Evolutionary conservation across 2,329 filamentous ascomycete species (phyloP), one percentile per base, ranked within the genome.

Genomic region (Triangularia verruculosa): DNA sequence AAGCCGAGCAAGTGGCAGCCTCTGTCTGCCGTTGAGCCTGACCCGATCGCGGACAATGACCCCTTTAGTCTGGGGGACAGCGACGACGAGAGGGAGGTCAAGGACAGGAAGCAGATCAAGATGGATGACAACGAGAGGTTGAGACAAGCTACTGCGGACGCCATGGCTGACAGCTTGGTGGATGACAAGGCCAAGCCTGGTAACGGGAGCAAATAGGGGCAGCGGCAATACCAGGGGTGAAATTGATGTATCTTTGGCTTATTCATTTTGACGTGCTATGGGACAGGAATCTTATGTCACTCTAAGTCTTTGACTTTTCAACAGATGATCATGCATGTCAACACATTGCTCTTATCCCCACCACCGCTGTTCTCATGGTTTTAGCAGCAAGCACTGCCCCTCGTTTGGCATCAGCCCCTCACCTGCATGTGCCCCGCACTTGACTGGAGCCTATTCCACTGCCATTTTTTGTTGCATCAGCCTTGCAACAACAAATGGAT

Each of bases 1-100:
- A 95, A 93, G 79, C 78, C 86, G 54, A 97, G 93, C 84, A 99
- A 99, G 80, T 99, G 95, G 95, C 94, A 99, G 77, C 94, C 95
- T 9, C 80, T 99, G 70, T 92, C 93, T 12, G 84, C 89, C 0
- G 87, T 97, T 13, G 91, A 96, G 68, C 92, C 93, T 1, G 89
- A 86, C 67, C 93, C 94, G 13, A 90, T 97, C 66, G 83, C 85
- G 17, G 93, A 98, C 70, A 94, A 97, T 71, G 95, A 99, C 73
- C 95, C 95, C 0, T 99, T 99, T 78, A 97, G 93, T 72, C 83
- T 99, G 13, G 95, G 95, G 4, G 94, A 98, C 71, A 96, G 92
- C 72, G 94, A 98, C 70, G 93, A 97, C 69, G 95, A 99, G 77
- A 90, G 90, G 70, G 91, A 93, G 60, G 77, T 80, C 15, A 95